Evolutionary conservation across 768 basidiomycete genomes (phyloP).

Genomic region (Rhizopogon salebrosus): DNA sequence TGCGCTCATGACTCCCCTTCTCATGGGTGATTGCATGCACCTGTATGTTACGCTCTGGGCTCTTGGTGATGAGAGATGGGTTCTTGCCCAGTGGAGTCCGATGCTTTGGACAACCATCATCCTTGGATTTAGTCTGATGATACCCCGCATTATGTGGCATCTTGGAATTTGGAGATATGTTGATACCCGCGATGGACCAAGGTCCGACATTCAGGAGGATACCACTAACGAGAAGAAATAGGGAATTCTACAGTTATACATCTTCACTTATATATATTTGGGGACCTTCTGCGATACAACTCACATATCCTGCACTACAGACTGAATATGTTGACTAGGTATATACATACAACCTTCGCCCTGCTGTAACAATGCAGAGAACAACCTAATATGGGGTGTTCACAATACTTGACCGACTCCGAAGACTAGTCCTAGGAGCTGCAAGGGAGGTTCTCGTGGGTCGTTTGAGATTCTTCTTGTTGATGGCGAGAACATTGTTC

Average conservation of each 20-base stretch:
- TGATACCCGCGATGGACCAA: slow-evolving; percentile 50
- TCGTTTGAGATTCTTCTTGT: slow-evolving; percentile 87
- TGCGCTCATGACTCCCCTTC: slow-evolving; percentile 60
- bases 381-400: slow-evolving; percentile 52
- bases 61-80: slow-evolving; percentile 65
- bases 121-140: slow-evolving; percentile 57
- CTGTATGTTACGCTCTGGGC: slow-evolving; percentile 69
- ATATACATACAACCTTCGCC: slow-evolving; percentile 5
- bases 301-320: not conserved
- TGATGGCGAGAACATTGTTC: slow-evolving; percentile 89
- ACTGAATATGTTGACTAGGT: slow-evolving; percentile 8
- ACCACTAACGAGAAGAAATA: not conserved
- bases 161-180: slow-evolving; percentile 72
- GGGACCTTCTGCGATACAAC: slow-evolving; percentile 2
- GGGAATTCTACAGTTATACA: slow-evolving; percentile 10
- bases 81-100: slow-evolving; percentile 55
- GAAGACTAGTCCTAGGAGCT: slow-evolving; percentile 35
- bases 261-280: slow-evolving; percentile 14
- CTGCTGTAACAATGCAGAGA: slow-evolving; percentile 3
- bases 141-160: slow-evolving; percentile 72
- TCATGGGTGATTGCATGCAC: slow-evolving; percentile 66
- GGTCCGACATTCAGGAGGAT: not conserved
- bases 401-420: slow-evolving; percentile 61
- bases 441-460: slow-evolving; percentile 73
- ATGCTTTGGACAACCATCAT: slow-evolving; percentile 67